Evolutionary conservation across 2,329 filamentous ascomycete species (phyloP).

Genomic region (Laburnicola sp.): DNA sequence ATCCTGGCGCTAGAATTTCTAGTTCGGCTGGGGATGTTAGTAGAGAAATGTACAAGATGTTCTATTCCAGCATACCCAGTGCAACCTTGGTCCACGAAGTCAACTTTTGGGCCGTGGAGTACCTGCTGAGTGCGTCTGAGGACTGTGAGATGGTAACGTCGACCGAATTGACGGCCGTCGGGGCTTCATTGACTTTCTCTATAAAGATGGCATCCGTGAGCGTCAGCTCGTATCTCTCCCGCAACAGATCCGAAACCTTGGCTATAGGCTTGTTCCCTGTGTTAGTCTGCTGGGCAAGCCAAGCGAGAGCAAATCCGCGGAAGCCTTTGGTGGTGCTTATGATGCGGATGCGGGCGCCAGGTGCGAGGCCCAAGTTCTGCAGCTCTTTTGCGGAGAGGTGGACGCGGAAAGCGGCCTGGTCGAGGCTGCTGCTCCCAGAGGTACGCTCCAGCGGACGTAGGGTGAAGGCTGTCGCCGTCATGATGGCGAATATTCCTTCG

Average conservation of each 20-base stretch:
- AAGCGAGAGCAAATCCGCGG: conserved; percentile 63
- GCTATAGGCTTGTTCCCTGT: conserved; percentile 43
- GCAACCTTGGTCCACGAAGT: conserved; percentile 35
- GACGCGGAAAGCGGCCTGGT: conserved; percentile 60
- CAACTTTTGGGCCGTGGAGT: conserved; percentile 32
- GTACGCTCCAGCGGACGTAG: conserved; percentile 57
- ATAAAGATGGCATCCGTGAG: conserved; percentile 61
- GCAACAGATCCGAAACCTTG: conserved; percentile 72
- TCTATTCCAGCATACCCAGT: conserved; percentile 35
- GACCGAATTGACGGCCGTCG: conserved; percentile 37
- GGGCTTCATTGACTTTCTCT: conserved; percentile 49
- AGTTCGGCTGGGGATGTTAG: conserved; percentile 55
- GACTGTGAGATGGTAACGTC: conserved; percentile 26
- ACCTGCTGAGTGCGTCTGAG: conserved; percentile 23
- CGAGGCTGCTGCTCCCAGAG: conserved; percentile 52
- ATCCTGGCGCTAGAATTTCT: conserved; percentile 70
- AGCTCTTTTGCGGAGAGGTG: conserved; percentile 61
- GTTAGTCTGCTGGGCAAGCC: conserved; percentile 57
- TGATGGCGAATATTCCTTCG: too few relatives aligned
- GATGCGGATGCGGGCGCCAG: conserved; percentile 64
- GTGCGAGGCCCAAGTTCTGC: conserved; percentile 56
- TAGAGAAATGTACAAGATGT: not conserved
- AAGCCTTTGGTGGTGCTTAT: conserved; percentile 47
- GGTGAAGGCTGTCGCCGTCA: conserved; percentile 48
- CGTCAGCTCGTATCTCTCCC: conserved; percentile 71